Conservation (phyloP, 495 filamentous ascomycete genomes). For the Ramalina peruviana region DNA sequence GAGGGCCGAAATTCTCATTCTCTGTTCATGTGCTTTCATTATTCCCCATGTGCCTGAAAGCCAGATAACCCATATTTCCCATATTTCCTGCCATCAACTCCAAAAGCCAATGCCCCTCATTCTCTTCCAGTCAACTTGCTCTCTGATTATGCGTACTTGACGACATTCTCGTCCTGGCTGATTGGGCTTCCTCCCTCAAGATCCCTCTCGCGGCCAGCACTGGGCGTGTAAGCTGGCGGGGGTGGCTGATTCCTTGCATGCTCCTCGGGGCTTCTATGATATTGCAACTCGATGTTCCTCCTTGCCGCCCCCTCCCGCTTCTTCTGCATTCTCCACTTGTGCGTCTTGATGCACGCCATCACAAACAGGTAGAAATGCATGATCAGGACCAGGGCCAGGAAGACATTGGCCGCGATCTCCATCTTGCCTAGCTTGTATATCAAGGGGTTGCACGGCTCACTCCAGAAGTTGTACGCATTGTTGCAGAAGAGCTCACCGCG, state of each 20-base stretch:
- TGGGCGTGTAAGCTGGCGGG: conserved; percentile 13
- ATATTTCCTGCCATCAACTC: background rate
- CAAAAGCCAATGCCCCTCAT: background rate
- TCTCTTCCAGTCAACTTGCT: no score
- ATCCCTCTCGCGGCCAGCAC: background rate
- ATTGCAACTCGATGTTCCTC: conserved; percentile 14
- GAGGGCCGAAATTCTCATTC: no score
- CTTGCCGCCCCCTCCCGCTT: background rate
- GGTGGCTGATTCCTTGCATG: conserved; percentile 8
- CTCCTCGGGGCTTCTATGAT: conserved; percentile 13
- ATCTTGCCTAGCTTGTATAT: conserved; percentile 15
- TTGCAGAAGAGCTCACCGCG: conserved; percentile 7
- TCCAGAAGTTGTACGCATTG: conserved; percentile 10
- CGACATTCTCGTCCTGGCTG: background rate
- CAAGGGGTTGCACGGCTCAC: conserved; percentile 10
- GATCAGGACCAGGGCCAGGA: conserved; percentile 13
- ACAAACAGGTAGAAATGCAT: conserved; percentile 17
- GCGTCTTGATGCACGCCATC: conserved; percentile 11
- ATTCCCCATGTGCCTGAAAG: no score
- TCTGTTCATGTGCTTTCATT: no score
- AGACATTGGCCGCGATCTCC: conserved; percentile 18
- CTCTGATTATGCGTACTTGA: conserved; percentile 7
- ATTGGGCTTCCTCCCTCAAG: background rate
- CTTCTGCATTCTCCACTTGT: conserved; percentile 7
- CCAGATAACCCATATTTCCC: no score